Conservation (phyloP, 352 stramenopile genomes). For the Blastocystis sp. region DNA sequence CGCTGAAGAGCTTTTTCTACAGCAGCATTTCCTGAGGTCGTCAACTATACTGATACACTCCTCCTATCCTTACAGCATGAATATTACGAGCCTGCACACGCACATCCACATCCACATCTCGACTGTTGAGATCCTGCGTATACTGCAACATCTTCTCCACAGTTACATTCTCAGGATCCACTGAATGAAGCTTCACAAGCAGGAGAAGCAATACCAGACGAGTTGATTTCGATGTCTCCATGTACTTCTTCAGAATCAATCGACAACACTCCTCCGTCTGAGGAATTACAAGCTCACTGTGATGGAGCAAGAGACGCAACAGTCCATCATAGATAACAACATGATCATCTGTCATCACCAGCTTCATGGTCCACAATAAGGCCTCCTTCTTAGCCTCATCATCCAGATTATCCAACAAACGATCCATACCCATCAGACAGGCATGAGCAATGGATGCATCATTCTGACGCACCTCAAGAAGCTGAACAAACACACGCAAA, state of each 20-base stretch:
- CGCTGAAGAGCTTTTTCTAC: not conserved
- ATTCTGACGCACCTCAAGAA: not conserved
- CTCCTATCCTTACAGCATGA: conserved; percentile 66
- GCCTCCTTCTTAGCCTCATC: conserved; percentile 4
- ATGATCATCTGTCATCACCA: conserved; percentile 73
- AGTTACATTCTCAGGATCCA: conserved; percentile 71
- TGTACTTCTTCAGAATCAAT: conserved; percentile 72
- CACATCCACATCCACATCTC: conserved; percentile 77
- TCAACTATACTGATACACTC: not conserved
- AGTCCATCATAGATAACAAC: conserved; percentile 73
- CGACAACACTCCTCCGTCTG: conserved; percentile 72
- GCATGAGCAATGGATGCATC: conserved; percentile 4
- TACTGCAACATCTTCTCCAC: conserved; percentile 76
- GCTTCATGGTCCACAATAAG: conserved; percentile 57
- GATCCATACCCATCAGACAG: conserved; percentile 10
- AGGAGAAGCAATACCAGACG: conserved; percentile 74
- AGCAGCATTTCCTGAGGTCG: not conserved
- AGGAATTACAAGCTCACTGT: conserved; percentile 67
- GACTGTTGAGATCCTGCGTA: conserved; percentile 77
- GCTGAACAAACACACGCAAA: conserved; percentile 63
- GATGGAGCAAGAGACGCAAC: conserved; percentile 77
- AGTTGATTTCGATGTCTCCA: conserved; percentile 73
- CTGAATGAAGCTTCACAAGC: conserved; percentile 74
- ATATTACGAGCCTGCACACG: conserved; percentile 75
- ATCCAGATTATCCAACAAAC: not conserved